Percentiles rank a stretch among this genome's conserved stretches.
These are phyloP conservation scores for Colletotrichum sp. DNA, from an alignment of 2,329 filamentous ascomycete species.

Conservation along the genomic window DNA sequence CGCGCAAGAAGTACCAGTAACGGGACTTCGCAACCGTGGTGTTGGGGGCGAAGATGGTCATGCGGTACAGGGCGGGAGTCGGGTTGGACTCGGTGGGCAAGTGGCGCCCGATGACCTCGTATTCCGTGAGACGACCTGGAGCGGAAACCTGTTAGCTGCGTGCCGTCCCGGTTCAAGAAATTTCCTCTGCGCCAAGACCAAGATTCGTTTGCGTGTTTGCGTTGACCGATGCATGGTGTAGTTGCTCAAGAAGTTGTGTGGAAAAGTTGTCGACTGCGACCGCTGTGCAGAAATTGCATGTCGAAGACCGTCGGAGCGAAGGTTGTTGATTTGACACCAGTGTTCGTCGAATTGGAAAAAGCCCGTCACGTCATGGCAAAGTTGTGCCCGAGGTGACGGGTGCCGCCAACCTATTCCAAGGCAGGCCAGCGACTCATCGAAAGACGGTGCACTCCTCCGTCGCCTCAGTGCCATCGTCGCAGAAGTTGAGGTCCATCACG, in stretches of 20 bases:
- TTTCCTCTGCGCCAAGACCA: neutral
- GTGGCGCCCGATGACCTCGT: conserved; percentile 99
- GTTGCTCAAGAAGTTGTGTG: neutral
- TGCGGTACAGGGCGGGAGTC: conserved; percentile 98
- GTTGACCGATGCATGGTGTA: neutral
- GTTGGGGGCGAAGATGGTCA: conserved; percentile 99
- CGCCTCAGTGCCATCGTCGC: neutral
- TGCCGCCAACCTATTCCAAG: neutral
- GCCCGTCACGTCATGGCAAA: neutral
- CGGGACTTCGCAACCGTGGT: conserved; percentile 98
- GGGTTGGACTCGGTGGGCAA: conserved; percentile 97
- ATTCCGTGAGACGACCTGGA: conserved; percentile 98
- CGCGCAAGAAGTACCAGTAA: conserved; percentile 99
- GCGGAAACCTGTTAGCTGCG: conserved; percentile 33
- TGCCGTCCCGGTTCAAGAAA: neutral
- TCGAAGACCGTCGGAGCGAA: neutral
- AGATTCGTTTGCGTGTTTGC: neutral
- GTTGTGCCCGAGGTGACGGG: neutral
- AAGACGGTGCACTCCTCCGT: neutral
- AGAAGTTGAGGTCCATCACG: conserved; percentile 16
- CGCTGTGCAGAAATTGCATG: neutral
- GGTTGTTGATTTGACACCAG: neutral
- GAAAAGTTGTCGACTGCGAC: neutral
- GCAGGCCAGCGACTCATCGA: neutral
- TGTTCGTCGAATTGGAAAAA: neutral